Base-by-base conservation (phyloP, 176 grass and related monocot species). In the Cymbopogon citratus region DNA sequence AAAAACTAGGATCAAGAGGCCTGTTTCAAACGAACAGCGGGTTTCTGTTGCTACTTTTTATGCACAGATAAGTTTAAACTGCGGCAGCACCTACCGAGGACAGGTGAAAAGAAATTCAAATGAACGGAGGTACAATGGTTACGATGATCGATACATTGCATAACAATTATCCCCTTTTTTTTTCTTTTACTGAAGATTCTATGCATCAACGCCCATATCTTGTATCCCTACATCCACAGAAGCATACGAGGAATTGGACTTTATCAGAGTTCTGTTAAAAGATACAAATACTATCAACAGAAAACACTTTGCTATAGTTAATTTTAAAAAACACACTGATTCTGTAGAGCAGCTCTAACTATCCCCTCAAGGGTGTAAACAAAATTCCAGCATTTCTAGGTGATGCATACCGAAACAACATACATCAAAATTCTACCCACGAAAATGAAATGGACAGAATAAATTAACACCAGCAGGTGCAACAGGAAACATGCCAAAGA, bases 11-110 rank as follows among this genome's bases (percentile, higher is more conserved):
- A 79, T 35, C 43, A 63, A 16, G 63, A 71, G 72, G 73, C 63
- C 80, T 90, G 80, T 74, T 86, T 74, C 40, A 25, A 79, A 86
- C 48, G 88, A 83, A 70, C 63, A 62, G 60, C 12, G 29, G 24
- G 40, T 60, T 83, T 83, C 75, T 87, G 80, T 83, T 90, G 84
- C 84, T 90, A 90, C 75, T 90, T 79, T 86, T 70, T 90, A 87
- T 87, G 84, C 80, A 90, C 80, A 90, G 61, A 73, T 71, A 75
- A 80, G 78, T 75, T 78, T 43, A 28, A 41, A 52, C 73, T 73
- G 73, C 57, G 5, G 54, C 41, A 28, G 78, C 57, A 45, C 73
- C 83, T 90, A 90, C 67, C 70, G 66, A 83, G 54, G 25, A 79
- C 29, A 60, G 49, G 60, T 11, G 0, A 78, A 69, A 63, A 83